Evolutionary conservation across 208 protist genomes (phyloP).

Genomic region (Leishmania amazonensis): DNA sequence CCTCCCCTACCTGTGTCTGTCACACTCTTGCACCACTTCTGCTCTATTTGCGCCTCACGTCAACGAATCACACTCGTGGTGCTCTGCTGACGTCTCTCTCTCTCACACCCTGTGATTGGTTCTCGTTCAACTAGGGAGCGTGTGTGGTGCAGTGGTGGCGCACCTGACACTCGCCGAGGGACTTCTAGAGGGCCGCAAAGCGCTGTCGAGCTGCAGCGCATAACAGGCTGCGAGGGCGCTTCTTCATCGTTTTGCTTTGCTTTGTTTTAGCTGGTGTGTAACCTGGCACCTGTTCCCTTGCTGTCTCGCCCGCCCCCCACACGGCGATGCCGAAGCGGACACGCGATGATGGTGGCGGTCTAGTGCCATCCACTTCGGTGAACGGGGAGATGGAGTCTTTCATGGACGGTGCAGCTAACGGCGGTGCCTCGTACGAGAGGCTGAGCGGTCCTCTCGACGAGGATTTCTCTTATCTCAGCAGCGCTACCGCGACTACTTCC

Average conservation of each 20-base stretch:
- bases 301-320: background rate
- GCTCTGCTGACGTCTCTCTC: background rate
- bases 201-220: background rate
- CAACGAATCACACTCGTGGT: background rate
- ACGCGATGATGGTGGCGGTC: slow-evolving; percentile 5
- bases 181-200: background rate
- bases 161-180: background rate
- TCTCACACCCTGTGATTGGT: background rate
- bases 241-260: background rate
- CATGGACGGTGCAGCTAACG: background rate
- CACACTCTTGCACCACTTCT: background rate
- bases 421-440: background rate
- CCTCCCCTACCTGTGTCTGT: background rate
- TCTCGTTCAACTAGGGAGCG: no score
- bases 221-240: background rate
- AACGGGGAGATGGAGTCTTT: background rate
- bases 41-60: background rate
- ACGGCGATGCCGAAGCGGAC: slow-evolving; percentile 21
- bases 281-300: background rate
- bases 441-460: slow-evolving; percentile 7
- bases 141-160: background rate
- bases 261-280: background rate
- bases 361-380: background rate
- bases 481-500: slow-evolving; percentile 17
- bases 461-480: slow-evolving; percentile 13